These are phyloP conservation scores for Yamagishiella unicocca DNA, from an alignment of 139 green algal genomes.

Conservation along the genomic window DNA sequence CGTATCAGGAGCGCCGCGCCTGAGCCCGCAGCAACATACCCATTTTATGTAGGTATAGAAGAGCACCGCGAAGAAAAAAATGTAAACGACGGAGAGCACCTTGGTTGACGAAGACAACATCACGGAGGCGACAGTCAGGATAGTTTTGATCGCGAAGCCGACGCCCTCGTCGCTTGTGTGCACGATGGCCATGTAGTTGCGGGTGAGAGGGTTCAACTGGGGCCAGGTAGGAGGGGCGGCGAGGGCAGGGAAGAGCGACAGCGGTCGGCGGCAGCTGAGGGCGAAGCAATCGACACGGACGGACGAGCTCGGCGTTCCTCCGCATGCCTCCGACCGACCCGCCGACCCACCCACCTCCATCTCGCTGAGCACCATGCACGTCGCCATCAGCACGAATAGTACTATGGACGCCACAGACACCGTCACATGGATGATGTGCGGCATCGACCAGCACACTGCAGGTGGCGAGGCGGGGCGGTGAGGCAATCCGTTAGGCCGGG, in stretches of 20 bases:
- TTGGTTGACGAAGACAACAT: background rate
- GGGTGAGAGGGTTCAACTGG: slow-evolving; percentile 23
- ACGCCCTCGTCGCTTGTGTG: background rate
- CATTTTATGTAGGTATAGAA: slow-evolving; percentile 24
- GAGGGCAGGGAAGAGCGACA: too few relatives aligned
- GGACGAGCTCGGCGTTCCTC: too few relatives aligned
- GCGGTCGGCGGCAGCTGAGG: too few relatives aligned
- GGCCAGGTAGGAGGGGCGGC: background rate
- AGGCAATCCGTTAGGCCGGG: too few relatives aligned
- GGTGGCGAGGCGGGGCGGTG: background rate
- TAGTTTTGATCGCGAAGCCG: slow-evolving; percentile 1
- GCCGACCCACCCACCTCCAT: too few relatives aligned
- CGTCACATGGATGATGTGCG: slow-evolving; percentile 44
- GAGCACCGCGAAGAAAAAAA: background rate
- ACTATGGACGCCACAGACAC: slow-evolving; percentile 16
- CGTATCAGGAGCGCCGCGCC: too few relatives aligned
- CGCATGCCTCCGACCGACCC: too few relatives aligned
- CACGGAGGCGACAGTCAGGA: background rate
- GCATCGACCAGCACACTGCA: slow-evolving; percentile 47
- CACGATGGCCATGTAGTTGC: slow-evolving; percentile 33
- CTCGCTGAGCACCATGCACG: slow-evolving; percentile 16
- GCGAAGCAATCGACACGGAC: too few relatives aligned
- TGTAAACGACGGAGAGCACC: background rate
- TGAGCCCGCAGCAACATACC: too few relatives aligned
- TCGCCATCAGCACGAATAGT: slow-evolving; percentile 23